Percentiles rank a stretch among this genome's conserved stretches.
Conservation (phyloP, 495 filamentous ascomycete genomes). For the Tetracladium marchalianum region DNA sequence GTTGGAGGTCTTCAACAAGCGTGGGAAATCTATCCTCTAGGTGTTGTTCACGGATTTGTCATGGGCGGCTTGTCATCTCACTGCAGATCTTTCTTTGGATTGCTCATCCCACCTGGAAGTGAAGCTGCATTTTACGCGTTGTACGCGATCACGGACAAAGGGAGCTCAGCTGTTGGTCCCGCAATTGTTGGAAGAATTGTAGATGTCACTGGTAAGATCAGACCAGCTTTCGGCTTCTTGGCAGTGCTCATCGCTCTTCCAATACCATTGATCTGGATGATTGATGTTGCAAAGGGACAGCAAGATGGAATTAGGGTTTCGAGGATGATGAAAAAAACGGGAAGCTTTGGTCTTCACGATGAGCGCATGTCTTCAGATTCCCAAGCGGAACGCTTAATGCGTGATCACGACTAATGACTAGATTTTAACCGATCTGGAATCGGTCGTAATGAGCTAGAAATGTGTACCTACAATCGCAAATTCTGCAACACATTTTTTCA, state of each 20-base stretch:
- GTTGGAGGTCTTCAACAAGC: conserved; percentile 76
- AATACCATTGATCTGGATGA: conserved; percentile 69
- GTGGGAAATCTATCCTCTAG: conserved; percentile 95
- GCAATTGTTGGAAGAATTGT: conserved; percentile 89
- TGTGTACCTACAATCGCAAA: no score
- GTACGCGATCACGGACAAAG: conserved; percentile 97
- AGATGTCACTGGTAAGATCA: conserved; percentile 77
- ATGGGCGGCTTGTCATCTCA: conserved; percentile 86
- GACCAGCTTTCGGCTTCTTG: conserved; percentile 87
- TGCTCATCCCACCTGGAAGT: conserved; percentile 82
- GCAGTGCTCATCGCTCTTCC: conserved; percentile 73
- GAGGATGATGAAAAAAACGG: conserved; percentile 49
- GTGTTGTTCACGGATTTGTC: conserved; percentile 84
- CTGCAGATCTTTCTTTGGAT: conserved; percentile 82
- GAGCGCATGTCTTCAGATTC: conserved; percentile 1
- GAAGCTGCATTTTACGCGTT: conserved; percentile 95
- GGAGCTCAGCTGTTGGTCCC: conserved; percentile 87
- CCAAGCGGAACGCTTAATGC: conserved; percentile 16
- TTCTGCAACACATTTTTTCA: no score
- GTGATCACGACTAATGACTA: conserved; percentile 11
- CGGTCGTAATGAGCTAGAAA: no score
- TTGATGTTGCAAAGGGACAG: conserved; percentile 81
- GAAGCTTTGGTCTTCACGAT: conserved; percentile 10
- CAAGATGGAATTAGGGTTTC: conserved; percentile 64
- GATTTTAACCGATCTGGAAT: no score